Conservation (phyloP, 202 grass and related monocot species). For the Setaria viridis region DNA sequence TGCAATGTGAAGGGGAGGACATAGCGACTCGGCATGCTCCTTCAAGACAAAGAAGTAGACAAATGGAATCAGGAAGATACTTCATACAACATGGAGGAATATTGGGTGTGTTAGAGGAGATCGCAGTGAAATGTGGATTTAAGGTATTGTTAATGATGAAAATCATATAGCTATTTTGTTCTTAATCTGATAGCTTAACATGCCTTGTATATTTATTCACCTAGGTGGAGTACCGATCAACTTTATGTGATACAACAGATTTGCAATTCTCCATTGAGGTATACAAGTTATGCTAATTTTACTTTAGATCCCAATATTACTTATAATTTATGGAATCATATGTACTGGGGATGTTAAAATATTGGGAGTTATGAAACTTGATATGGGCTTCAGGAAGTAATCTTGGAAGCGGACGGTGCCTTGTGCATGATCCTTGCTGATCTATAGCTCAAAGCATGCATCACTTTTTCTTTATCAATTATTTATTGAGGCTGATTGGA, state of each 20-base stretch:
- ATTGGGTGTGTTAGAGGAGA: slow-evolving; percentile 60
- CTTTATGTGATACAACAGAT: slow-evolving; percentile 65
- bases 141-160: slow-evolving; percentile 65
- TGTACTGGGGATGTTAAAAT: background rate
- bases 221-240: slow-evolving; percentile 79
- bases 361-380: slow-evolving; percentile 18
- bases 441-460: background rate
- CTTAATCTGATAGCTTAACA: slow-evolving; percentile 34
- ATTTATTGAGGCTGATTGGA: slow-evolving; percentile 15
- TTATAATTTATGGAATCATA: slow-evolving; percentile 5
- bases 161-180: slow-evolving; percentile 33
- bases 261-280: slow-evolving; percentile 87
- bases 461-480: slow-evolving; percentile 29
- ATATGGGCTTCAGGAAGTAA: slow-evolving; percentile 8
- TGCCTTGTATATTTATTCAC: slow-evolving; percentile 44
- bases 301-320: slow-evolving; percentile 5
- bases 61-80: slow-evolving; percentile 55
- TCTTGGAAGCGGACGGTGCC: slow-evolving; percentile 18
- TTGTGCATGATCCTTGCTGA: background rate
- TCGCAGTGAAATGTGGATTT: slow-evolving; percentile 78
- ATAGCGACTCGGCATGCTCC: background rate
- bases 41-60: slow-evolving; percentile 30
- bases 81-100: slow-evolving; percentile 50
- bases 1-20: slow-evolving; percentile 23
- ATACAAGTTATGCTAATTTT: slow-evolving; percentile 30